A percentile compares a stretch with the other conserved stretches of the same genome.
Conservation (phyloP, 23 red algal genomes). For the Pyropia yezoensis region DNA sequence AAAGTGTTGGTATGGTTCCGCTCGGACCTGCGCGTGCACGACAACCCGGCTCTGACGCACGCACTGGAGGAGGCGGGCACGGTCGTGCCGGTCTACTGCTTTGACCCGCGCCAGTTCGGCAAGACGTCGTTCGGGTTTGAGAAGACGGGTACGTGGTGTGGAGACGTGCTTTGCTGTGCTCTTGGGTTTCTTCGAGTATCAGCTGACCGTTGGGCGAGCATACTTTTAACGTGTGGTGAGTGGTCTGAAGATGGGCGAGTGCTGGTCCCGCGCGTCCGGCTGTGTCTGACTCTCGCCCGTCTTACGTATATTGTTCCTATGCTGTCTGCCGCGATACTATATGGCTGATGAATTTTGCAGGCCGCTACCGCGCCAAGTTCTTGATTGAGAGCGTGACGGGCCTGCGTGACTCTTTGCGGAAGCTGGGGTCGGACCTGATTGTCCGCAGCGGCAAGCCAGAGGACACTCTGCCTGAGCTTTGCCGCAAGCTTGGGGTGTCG, state of each 20-base stretch:
- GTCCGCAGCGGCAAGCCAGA: slow-evolving; percentile 74
- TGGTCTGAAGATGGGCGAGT: too few species aligned
- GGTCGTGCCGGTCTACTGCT: slow-evolving; percentile 78
- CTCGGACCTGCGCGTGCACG: slow-evolving; percentile 81
- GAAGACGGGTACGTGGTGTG: slow-evolving; percentile 27
- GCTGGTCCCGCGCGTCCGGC: too few species aligned
- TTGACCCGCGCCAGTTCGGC: slow-evolving; percentile 84
- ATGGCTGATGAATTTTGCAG: neutral
- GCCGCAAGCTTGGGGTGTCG: slow-evolving; percentile 25
- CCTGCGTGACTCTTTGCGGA: slow-evolving; percentile 39
- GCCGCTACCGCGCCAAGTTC: slow-evolving; percentile 75
- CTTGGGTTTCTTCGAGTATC: too few species aligned
- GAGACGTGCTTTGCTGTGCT: too few species aligned
- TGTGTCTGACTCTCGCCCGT: too few species aligned
- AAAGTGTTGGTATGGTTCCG: slow-evolving; percentile 86
- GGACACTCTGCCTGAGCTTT: slow-evolving; percentile 49
- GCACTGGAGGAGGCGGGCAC: slow-evolving; percentile 45
- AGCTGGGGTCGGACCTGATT: slow-evolving; percentile 66
- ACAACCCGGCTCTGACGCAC: slow-evolving; percentile 74
- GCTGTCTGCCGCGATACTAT: too few species aligned
- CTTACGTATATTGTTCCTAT: too few species aligned
- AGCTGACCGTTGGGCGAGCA: too few species aligned
- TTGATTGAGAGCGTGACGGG: slow-evolving; percentile 65
- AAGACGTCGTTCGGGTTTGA: slow-evolving; percentile 91
- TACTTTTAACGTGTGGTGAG: too few species aligned